A percentile compares a stretch with the other conserved stretches of the same genome.
Evolutionary conservation across 805 yeast genomes (phyloP).

Genomic region (Clavispora fructus): DNA sequence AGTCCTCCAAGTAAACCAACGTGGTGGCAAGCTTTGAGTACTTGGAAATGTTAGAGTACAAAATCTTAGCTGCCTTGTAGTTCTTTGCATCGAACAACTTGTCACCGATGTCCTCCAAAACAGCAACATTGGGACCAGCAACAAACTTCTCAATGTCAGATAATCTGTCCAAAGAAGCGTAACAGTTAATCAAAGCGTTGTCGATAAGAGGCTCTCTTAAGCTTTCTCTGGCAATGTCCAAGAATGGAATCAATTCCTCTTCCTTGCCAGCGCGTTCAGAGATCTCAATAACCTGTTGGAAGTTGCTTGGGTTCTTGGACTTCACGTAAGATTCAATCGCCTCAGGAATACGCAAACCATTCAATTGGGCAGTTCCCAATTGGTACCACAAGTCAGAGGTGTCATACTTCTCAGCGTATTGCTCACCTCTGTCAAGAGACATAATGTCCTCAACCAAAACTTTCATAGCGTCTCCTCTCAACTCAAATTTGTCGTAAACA

Average conservation of each 20-base stretch:
- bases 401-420: constrained; percentile 86
- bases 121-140: constrained; percentile 87
- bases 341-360: constrained; percentile 87
- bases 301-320: constrained; percentile 89
- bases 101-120: constrained; percentile 88
- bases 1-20: constrained; percentile 83
- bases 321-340: constrained; percentile 88
- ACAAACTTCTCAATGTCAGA: constrained; percentile 81
- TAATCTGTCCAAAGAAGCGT: constrained; percentile 72
- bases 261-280: constrained; percentile 94
- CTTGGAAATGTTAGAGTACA: constrained; percentile 82
- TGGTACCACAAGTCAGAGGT: constrained; percentile 88
- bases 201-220: constrained; percentile 90
- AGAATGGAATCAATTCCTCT: constrained; percentile 83
- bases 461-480: constrained; percentile 72
- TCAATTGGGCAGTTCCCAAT: constrained; percentile 92
- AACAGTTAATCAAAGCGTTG: constrained; percentile 83
- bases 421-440: constrained; percentile 92
- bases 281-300: constrained; percentile 85
- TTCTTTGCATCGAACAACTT: constrained; percentile 73
- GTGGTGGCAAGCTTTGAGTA: constrained; percentile 97
- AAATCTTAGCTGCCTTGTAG: constrained; percentile 88
- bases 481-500: constrained; percentile 80
- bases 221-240: constrained; percentile 86
- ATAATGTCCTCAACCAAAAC: constrained; percentile 89